phyloP scores from a whole-genome alignment of 1,139 yeast genomes.

The Petasospora fabianii region DNA sequence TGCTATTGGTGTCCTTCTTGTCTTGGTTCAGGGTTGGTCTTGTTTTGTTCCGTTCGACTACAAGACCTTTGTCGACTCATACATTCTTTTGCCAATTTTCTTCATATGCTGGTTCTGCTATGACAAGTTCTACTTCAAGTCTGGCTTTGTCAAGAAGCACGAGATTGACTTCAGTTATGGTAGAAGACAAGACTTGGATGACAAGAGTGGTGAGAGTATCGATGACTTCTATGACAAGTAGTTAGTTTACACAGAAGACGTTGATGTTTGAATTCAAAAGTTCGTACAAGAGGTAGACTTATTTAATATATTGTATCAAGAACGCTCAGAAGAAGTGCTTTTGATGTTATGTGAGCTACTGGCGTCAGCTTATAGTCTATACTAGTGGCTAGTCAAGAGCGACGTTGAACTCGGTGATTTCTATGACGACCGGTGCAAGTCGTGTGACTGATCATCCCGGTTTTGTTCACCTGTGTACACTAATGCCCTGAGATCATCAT shows the following conservation, averaged over 20 bases:
- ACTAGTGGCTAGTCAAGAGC: no score
- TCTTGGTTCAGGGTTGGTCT: conserved; percentile 28
- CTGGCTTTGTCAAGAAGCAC: conserved; percentile 18
- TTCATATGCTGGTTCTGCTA: conserved; percentile 23
- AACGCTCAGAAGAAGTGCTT: no score
- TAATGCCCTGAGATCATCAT: no score
- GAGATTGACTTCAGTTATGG: conserved; percentile 25
- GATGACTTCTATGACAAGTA: background rate
- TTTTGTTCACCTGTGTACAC: no score
- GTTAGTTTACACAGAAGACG: no score
- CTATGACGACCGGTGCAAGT: no score
- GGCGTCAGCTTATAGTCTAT: no score
- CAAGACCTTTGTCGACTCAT: conserved; percentile 26
- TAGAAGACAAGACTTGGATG: conserved; percentile 24
- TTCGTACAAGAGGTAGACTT: no score
- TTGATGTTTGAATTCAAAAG: no score
- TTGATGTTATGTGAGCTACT: no score
- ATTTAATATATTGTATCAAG: no score
- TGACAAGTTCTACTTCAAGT: conserved; percentile 24
- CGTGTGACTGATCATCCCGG: background rate
- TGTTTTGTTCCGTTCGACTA: conserved; percentile 27
- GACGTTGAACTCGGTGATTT: conserved; percentile 6
- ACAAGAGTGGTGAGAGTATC: conserved; percentile 5
- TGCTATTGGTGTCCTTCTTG: conserved; percentile 19
- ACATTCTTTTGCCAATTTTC: conserved; percentile 26